These are phyloP conservation scores for Fusarium metavorans DNA, from an alignment of 2,329 filamentous ascomycete genomes.

Conservation along the genomic window DNA sequence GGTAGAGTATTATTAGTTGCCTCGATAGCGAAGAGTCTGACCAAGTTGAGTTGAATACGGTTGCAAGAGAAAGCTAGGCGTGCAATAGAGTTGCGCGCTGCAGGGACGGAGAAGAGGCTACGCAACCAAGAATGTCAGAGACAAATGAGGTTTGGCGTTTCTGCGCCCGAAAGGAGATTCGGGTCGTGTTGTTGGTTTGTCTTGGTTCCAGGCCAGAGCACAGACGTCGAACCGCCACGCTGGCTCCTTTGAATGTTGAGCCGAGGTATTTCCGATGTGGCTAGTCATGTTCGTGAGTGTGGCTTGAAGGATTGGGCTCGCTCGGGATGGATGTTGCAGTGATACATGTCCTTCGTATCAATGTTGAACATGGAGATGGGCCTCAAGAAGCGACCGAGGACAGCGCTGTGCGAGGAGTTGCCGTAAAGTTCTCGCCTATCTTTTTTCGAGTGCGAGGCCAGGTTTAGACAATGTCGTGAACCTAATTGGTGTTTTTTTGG, in stretches of 20 bases:
- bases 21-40: background rate
- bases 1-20: constrained; percentile 2
- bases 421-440: background rate
- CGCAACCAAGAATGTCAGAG: constrained; percentile 42
- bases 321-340: background rate
- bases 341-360: constrained; percentile 10
- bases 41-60: constrained; percentile 14
- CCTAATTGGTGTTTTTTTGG: background rate
- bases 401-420: background rate
- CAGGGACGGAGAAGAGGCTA: constrained; percentile 24
- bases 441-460: background rate
- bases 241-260: constrained; percentile 22
- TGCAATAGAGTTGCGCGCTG: constrained; percentile 12
- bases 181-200: constrained; percentile 36
- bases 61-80: constrained; percentile 17
- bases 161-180: constrained; percentile 41
- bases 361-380: background rate
- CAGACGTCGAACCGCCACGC: constrained; percentile 35
- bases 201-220: constrained; percentile 31
- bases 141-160: constrained; percentile 41
- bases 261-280: constrained; percentile 30
- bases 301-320: background rate
- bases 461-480: background rate
- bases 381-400: background rate
- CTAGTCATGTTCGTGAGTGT: constrained; percentile 12